Evolutionary conservation across 768 basidiomycete species (phyloP).

Genomic region (Russula olivacea): DNA sequence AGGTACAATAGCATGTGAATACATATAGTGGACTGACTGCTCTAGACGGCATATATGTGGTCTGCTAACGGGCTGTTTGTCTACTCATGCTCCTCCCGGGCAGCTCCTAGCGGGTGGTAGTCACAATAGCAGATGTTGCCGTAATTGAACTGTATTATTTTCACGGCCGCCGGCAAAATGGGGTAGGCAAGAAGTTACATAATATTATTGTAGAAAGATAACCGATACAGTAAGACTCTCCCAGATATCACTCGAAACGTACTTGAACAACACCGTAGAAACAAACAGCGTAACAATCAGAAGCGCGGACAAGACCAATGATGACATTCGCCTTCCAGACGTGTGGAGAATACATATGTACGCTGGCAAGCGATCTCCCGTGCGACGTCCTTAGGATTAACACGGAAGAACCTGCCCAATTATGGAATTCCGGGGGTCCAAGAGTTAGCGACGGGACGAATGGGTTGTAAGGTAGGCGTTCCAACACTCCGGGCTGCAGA

Average conservation of each 20-base stretch:
- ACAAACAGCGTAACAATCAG: background rate
- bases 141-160: background rate
- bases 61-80: background rate
- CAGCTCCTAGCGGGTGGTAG: too few species aligned
- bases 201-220: too few species aligned
- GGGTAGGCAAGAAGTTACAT: too few species aligned
- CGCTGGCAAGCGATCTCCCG: too few species aligned
- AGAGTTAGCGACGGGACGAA: background rate
- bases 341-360: background rate
- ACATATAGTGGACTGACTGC: background rate
- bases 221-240: too few species aligned
- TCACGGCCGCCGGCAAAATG: background rate
- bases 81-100: too few species aligned
- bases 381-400: background rate
- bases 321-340: background rate
- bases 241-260: background rate
- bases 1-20: background rate
- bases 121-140: too few species aligned
- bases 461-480: background rate
- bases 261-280: background rate
- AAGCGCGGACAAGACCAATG: background rate
- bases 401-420: background rate
- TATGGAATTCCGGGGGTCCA: background rate
- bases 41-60: background rate
- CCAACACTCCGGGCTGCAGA: slow-evolving; percentile 6